Base-by-base conservation (phyloP, 2,329 filamentous ascomycete species). In the Davidsoniella australis region DNA sequence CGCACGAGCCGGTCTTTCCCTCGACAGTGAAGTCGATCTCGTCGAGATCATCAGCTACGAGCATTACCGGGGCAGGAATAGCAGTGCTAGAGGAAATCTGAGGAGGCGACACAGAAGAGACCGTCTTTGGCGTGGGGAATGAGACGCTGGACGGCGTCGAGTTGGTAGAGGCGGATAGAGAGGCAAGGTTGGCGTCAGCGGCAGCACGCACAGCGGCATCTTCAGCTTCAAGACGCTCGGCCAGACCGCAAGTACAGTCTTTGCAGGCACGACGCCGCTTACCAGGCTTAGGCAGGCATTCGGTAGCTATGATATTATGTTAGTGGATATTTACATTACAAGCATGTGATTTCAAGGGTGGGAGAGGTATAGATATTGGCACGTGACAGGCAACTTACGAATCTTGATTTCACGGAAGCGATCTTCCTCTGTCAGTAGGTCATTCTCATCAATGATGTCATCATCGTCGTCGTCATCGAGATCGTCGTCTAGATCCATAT, bases 11-110 rank as follows among this genome's bases (percentile, higher is more conserved):
- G 5, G 89, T 85, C 69, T 95, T 96, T 57, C 91, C 91, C 64
- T 94, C 75, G n/a, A 96, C 85, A 0, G 91, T 98, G 61, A 98
- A 96, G 65, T 98, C 91, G 7, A 96, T 73, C 64, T 96, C 89
- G 47, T 76, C 79, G 45, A 98, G 68, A 61, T 98, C 91, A 58
- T 85, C 79, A 0, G 76, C 68, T 38, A 71, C 75, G 43, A 93
- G 69, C 64, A 81, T 83, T 47, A 82, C 66, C 10, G 47, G 47
- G 12, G 47, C 69, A 59, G 42, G 36, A 76, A 73, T 43, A 82
- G 66, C 38, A 17, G 39, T 16, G 33, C 20, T 24, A 33, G 8
- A 9, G 8, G 9, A 33, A 24, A 18, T 16, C 9, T 41, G 18
- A 14, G 14, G 41, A 20, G 10, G 14, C 23, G 38, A 23, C n/a